Base-by-base conservation (phyloP, 441 rosid genomes). In the Lepidium campestre region DNA sequence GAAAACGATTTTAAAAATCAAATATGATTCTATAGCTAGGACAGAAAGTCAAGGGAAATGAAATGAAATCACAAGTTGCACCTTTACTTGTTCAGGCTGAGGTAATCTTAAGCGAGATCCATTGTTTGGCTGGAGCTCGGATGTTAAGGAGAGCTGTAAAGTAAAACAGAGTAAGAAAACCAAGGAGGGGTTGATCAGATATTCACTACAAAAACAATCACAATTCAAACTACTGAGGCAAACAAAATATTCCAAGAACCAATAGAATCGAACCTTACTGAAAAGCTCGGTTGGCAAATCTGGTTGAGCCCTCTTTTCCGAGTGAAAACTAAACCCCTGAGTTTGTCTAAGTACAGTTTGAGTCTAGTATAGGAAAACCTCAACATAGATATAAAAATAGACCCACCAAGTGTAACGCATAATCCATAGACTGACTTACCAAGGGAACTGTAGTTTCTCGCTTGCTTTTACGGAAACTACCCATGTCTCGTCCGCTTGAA, bases 401-500 rank as follows among this genome's bases (percentile, higher is more conserved):
- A 11, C 32, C 48, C 15, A 23, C 10, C 7, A 72, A 65, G 18
- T 15, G 55, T 66, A 41, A 13, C 14, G 39, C 50, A 46, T 23
- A 54, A 74, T 50, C 2, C 6, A 37, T 55, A 20, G 66, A 19
- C 57, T 35, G 50, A 19, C 68, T 35, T 88, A 95, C 99, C 89
- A 75, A 70, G 40, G 98, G 95, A 44, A 86, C 84, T 14, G 97
- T 86, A 31, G 85, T 78, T 78, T 90, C 97, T 62, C 80, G 81
- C 83, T 90, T 91, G 82, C 64, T 80, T 75, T 83, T 89, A 68
- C 83, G 77, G 57, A 85, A 84, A 53, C 88, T 79, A 18, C 97
- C 97, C 29, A 88, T 75, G 65, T 91, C 91, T 62, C 90, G 95
- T 82, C 81, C 86, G 65, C 93, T 86, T 65, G 95, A 82, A 72